A percentile compares a stretch with the other conserved stretches of the same genome.
phyloP scores from a whole-genome alignment of 2,329 filamentous ascomycete genomes.

The Plectosphaerella plurivora region DNA sequence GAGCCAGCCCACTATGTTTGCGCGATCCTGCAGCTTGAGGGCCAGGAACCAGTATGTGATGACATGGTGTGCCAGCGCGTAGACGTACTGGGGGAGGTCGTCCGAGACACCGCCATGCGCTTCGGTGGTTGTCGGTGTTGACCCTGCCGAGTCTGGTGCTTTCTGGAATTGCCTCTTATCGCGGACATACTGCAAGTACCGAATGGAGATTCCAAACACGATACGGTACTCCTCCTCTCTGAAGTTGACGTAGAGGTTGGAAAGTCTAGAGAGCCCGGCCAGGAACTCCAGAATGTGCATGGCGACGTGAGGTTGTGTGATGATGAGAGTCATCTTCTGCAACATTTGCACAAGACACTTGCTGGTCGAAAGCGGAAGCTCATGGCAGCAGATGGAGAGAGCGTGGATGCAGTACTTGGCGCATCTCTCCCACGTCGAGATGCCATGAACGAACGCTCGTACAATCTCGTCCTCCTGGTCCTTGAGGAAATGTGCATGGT shows the following conservation, averaged over 20 bases:
- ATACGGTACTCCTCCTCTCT: constrained; percentile 88
- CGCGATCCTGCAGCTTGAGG: constrained; percentile 76
- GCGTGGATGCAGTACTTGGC: constrained; percentile 94
- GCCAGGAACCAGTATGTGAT: constrained; percentile 97
- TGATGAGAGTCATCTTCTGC: constrained; percentile 91
- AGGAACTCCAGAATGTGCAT: constrained; percentile 96
- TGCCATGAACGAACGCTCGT: constrained; percentile 78
- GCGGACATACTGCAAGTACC: constrained; percentile 84
- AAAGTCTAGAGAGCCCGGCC: constrained; percentile 80
- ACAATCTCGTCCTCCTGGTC: constrained; percentile 87
- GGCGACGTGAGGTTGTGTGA: constrained; percentile 86
- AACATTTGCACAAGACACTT: constrained; percentile 83
- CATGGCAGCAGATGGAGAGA: constrained; percentile 89
- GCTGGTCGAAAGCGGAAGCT: constrained; percentile 81
- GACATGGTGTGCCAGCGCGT: constrained; percentile 88
- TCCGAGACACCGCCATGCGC: constrained; percentile 40
- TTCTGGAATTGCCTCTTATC: constrained; percentile 53
- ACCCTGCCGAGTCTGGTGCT: background rate
- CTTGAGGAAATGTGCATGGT: constrained; percentile 79
- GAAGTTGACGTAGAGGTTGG: constrained; percentile 82
- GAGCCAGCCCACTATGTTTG: constrained; percentile 85
- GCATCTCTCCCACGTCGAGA: constrained; percentile 78
- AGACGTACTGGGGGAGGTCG: constrained; percentile 88
- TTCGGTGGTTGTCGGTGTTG: background rate
- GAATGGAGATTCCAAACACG: constrained; percentile 92